phyloP scores from a whole-genome alignment of 108 stramenopile species.

The Schizochytrium sp. region DNA sequence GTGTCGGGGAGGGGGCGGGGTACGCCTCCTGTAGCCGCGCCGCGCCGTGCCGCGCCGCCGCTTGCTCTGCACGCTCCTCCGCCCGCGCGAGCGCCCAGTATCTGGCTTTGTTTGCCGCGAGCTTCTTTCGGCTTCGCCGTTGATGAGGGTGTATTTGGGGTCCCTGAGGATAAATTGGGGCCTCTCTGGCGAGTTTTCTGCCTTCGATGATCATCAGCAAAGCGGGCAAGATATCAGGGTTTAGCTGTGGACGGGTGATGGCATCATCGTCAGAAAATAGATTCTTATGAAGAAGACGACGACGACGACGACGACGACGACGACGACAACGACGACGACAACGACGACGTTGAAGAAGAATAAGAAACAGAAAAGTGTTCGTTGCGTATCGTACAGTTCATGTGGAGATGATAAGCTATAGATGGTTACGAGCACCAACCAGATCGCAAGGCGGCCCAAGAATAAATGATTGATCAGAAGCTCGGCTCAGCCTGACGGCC shows the following conservation, averaged over 20 bases:
- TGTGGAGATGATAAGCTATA: not conserved
- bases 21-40: not conserved
- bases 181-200: not conserved
- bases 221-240: no score
- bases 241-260: no score
- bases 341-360: no score
- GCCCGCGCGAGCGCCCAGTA: not conserved
- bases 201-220: not conserved
- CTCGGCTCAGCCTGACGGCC: not conserved
- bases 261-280: no score
- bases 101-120: not conserved
- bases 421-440: not conserved
- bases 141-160: not conserved
- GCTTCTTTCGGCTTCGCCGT: not conserved
- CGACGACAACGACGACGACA: no score
- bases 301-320: no score
- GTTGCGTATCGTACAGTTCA: no score
- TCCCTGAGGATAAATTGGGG: not conserved
- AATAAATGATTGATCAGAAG: not conserved
- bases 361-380: no score
- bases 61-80: not conserved
- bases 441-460: not conserved
- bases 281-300: no score
- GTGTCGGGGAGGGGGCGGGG: no score
- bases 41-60: not conserved